Percentiles rank a stretch among this genome's conserved stretches.
Evolutionary conservation across 1,284 basidiomycete genomes (phyloP).

Genomic region (Ceratobasidium sp.): DNA sequence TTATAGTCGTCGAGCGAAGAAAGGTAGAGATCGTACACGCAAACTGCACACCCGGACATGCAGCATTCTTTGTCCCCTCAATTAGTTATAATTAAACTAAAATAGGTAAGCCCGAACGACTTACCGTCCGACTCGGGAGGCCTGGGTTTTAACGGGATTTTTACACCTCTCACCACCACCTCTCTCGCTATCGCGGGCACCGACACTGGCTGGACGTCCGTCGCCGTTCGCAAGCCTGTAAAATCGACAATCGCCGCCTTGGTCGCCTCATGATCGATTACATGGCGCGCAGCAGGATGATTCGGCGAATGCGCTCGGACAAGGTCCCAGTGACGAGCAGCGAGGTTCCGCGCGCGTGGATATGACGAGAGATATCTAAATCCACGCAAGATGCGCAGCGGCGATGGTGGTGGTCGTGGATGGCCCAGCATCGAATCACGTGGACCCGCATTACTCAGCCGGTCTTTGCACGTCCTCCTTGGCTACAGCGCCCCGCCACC

Average conservation of each 20-base stretch:
- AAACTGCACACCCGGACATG: slow-evolving; percentile 64
- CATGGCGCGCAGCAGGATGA: slow-evolving; percentile 9
- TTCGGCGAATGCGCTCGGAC: neutral
- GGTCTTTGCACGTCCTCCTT: no score
- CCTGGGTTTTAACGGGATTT: slow-evolving; percentile 2
- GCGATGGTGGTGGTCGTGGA: slow-evolving; percentile 1
- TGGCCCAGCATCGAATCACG: neutral
- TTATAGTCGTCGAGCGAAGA: slow-evolving; percentile 61
- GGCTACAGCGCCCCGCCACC: no score
- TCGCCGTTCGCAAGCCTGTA: slow-evolving; percentile 6
- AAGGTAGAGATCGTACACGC: slow-evolving; percentile 64
- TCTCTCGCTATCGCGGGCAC: neutral
- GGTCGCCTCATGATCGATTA: slow-evolving; percentile 9
- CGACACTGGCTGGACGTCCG: neutral
- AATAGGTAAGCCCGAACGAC: neutral
- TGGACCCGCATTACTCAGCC: no score
- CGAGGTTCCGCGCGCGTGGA: neutral
- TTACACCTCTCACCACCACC: slow-evolving; percentile 12
- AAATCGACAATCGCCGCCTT: neutral
- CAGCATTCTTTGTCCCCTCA: slow-evolving; percentile 59
- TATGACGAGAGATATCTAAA: neutral
- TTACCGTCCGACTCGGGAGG: slow-evolving; percentile 35
- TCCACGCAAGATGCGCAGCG: neutral
- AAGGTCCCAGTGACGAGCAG: slow-evolving; percentile 11
- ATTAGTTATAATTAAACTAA: neutral